These are phyloP conservation scores for Lachnellula suecica DNA, from an alignment of 2,329 filamentous ascomycete genomes.

Conservation along the genomic window DNA sequence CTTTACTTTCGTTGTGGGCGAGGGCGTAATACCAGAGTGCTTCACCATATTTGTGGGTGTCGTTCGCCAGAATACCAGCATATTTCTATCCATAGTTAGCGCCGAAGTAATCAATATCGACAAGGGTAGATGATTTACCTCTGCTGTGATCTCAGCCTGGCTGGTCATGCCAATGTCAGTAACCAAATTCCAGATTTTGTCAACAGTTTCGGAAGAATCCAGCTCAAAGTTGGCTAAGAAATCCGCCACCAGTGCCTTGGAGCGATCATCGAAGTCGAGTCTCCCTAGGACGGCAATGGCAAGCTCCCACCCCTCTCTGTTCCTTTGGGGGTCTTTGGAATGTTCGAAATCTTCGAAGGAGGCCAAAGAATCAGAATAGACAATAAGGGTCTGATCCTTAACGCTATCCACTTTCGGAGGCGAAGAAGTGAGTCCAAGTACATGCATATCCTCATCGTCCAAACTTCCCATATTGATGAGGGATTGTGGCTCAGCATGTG, in stretches of 20 bases:
- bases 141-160: slow-evolving; percentile 78
- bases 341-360: slow-evolving; percentile 42
- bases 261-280: slow-evolving; percentile 70
- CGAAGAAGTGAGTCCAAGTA: slow-evolving; percentile 64
- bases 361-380: slow-evolving; percentile 71
- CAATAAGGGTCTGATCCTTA: slow-evolving; percentile 76
- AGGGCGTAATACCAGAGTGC: slow-evolving; percentile 90
- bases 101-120: no score
- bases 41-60: slow-evolving; percentile 77
- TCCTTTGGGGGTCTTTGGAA: slow-evolving; percentile 30
- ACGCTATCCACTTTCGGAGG: slow-evolving; percentile 62
- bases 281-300: slow-evolving; percentile 80
- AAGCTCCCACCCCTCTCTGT: slow-evolving; percentile 82
- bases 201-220: slow-evolving; percentile 68
- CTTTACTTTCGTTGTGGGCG: slow-evolving; percentile 73
- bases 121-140: slow-evolving; percentile 54
- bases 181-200: slow-evolving; percentile 78
- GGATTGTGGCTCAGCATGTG: slow-evolving; percentile 52
- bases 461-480: slow-evolving; percentile 60
- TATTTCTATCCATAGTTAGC: slow-evolving; percentile 63
- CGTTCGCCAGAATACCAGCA: slow-evolving; percentile 72
- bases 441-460: slow-evolving; percentile 80
- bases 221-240: slow-evolving; percentile 72
- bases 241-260: slow-evolving; percentile 71
- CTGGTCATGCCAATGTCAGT: slow-evolving; percentile 74